Evolutionary conservation across 768 basidiomycete genomes (phyloP), one percentile per base, ranked within the genome.

Genomic region (Rhodosporidiobolus odoratus): DNA sequence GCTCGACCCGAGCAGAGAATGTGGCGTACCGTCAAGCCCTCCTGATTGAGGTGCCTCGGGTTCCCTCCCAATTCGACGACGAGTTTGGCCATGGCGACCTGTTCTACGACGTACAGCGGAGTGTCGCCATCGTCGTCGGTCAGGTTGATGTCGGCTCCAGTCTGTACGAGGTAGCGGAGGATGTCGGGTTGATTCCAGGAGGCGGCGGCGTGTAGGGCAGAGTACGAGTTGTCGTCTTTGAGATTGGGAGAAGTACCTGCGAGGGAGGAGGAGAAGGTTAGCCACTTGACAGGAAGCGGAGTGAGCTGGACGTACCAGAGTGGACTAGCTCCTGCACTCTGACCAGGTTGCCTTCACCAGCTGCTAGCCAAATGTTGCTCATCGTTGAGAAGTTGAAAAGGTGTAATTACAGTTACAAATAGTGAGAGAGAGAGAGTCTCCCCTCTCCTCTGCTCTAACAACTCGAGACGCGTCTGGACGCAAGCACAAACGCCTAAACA

Each of bases 41-140:
- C 81, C 4, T 73, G 67, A 69, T 82, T 82, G 71, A 59, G 52
- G 41, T 66, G 65, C 0, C 38, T 60, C 3, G 76, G 66, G 58
- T 81, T 78, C 3, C 80, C 81, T 16, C 82, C 82, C 25, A 80
- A 75, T 58, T 80, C 79, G 27, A 82, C 72, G 59, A 82, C 66
- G 50, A 77, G 78, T 43, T 72, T 60, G 13, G 81, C 80, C 34
- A 78, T 78, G 25, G 79, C 78, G 10, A 81, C 71, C 19, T 58
- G 75, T 69, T 83, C 82, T 5, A 80, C 81, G 15, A 80, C 80
- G 75, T 78, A 83, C 27, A 83, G 72, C 13, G 81, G 81, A 4
- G 81, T 81, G 38, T 83, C 82, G n/a, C 81, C 80, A 65, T 83
- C 82, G 32, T 77, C 78, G 71, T 83, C 82, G 0, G 74, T 57